Evolutionary conservation across 192 early-diverging fungal species (phyloP).

Genomic region (Thamnidium elegans): DNA sequence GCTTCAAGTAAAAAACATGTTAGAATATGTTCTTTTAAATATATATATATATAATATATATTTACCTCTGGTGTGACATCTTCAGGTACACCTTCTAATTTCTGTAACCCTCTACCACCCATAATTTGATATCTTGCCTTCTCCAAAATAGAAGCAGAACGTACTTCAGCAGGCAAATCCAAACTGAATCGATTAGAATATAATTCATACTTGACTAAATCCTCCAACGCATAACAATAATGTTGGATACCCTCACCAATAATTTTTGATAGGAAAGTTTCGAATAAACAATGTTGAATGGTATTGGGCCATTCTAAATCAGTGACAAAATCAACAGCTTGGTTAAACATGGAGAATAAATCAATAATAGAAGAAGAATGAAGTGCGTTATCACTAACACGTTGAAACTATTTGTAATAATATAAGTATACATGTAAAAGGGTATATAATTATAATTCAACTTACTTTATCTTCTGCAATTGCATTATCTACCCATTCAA

Average conservation of each 20-base stretch:
- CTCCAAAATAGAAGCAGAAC: constrained; percentile 14
- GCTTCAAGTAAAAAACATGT: constrained; percentile 33
- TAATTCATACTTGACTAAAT: constrained; percentile 41
- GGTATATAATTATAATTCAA: background rate
- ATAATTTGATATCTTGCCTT: constrained; percentile 26
- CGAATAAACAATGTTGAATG: constrained; percentile 56
- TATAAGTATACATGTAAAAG: background rate
- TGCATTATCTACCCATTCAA: constrained; percentile 66
- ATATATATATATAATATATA: no score
- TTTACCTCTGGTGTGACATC: constrained; percentile 52
- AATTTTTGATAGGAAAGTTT: constrained; percentile 60
- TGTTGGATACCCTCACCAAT: constrained; percentile 61
- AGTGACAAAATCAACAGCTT: constrained; percentile 68
- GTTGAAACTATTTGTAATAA: constrained; percentile 44
- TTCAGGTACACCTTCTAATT: constrained; percentile 33
- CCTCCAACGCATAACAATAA: constrained; percentile 55
- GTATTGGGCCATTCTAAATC: constrained; percentile 64
- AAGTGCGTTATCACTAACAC: constrained; percentile 46
- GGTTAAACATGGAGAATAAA: constrained; percentile 76
- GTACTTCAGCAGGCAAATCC: background rate
- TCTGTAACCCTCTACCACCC: constrained; percentile 12
- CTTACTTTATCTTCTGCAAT: constrained; percentile 62
- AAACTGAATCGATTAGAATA: constrained; percentile 19
- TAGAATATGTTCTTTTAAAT: background rate
- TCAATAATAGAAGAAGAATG: constrained; percentile 80